Percentiles rank a stretch among this genome's conserved stretches.
phyloP scores from a whole-genome alignment of 2,329 filamentous ascomycete genomes.

The Diaporthe nobilis region DNA sequence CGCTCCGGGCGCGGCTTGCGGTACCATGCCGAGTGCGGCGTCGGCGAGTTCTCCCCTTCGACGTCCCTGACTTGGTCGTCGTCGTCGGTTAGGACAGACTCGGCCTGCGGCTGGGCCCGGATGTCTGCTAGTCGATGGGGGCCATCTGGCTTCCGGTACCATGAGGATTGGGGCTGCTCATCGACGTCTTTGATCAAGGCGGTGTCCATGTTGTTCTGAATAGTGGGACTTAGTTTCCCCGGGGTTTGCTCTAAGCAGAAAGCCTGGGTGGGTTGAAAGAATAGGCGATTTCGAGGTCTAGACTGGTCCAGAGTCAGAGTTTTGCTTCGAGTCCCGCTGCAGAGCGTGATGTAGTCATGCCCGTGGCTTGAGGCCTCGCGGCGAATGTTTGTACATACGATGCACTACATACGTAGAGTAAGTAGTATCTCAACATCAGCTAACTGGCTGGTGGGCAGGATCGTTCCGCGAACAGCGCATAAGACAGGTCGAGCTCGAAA shows the following conservation, averaged over 20 bases:
- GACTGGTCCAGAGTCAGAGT: constrained; percentile 17
- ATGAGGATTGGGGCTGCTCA: background rate
- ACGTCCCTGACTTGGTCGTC: constrained; percentile 25
- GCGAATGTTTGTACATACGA: background rate
- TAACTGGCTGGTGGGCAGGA: background rate
- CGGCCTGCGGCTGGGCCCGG: background rate
- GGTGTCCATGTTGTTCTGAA: background rate
- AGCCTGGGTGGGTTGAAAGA: background rate
- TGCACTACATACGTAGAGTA: background rate
- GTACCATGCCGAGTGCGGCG: constrained; percentile 2
- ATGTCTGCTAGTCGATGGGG: background rate
- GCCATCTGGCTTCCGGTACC: constrained; percentile 25
- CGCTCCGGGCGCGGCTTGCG: background rate
- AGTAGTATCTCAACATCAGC: background rate
- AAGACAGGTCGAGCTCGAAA: constrained; percentile 26
- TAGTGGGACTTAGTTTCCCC: background rate
- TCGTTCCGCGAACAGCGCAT: constrained; percentile 16
- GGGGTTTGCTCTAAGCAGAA: background rate
- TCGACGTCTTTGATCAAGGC: constrained; percentile 17
- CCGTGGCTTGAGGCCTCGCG: background rate
- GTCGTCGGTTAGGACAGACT: background rate
- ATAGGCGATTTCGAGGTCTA: constrained; percentile 18
- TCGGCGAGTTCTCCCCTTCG: background rate
- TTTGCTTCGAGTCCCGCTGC: background rate
- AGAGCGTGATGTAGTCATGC: constrained; percentile 1